Percentiles rank a stretch among this genome's conserved stretches.
Conservation (phyloP, 2,329 filamentous ascomycete genomes). For the Diaporthe velutina region DNA sequence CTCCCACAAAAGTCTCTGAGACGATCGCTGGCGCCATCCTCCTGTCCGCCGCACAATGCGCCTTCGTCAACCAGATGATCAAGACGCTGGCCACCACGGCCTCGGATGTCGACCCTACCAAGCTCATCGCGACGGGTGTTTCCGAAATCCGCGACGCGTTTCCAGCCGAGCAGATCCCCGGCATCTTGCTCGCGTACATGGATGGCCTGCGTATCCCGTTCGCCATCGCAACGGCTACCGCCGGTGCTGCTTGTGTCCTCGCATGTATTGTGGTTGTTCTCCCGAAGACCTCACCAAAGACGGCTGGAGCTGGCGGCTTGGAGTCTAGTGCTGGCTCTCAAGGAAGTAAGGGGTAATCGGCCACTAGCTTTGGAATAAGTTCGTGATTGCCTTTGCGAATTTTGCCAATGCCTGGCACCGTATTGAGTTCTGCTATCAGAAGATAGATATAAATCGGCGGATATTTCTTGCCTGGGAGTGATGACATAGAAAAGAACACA, state of each 20-base stretch:
- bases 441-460: background rate
- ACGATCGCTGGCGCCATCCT: conserved; percentile 60
- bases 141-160: background rate
- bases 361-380: background rate
- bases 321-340: background rate
- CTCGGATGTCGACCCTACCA: conserved; percentile 44
- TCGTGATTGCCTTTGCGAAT: background rate
- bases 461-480: background rate
- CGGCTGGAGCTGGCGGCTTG: background rate
- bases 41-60: conserved; percentile 53
- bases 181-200: conserved; percentile 25
- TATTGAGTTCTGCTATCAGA: background rate
- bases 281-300: background rate
- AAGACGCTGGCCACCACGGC: conserved; percentile 41
- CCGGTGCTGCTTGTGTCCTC: conserved; percentile 3
- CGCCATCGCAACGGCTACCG: conserved; percentile 2
- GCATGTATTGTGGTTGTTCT: background rate
- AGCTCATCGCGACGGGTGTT: conserved; percentile 5
- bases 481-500: background rate
- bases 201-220: conserved; percentile 7
- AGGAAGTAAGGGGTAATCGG: background rate
- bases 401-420: background rate
- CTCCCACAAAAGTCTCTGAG: conserved; percentile 42
- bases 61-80: conserved; percentile 50
- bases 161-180: background rate